Conservation (phyloP, 106 monocot species). For the Cymbidium sinense region DNA sequence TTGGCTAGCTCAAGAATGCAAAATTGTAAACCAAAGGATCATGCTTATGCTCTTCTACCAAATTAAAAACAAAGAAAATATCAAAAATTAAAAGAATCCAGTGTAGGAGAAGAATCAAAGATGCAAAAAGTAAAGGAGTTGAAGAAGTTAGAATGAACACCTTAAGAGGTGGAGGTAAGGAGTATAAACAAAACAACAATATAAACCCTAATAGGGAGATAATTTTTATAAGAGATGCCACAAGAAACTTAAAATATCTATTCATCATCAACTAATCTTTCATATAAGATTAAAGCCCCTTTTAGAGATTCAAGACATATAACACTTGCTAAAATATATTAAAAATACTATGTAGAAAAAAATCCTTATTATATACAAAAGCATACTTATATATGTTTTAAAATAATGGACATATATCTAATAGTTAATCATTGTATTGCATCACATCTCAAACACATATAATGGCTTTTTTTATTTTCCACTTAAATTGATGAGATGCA, state of each 20-base stretch:
- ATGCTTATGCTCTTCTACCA: too few relatives aligned
- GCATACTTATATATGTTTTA: neutral
- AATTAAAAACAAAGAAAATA: too few relatives aligned
- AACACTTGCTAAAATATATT: neutral
- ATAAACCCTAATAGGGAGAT: neutral
- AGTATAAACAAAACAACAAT: neutral
- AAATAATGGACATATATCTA: neutral
- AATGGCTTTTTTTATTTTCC: neutral
- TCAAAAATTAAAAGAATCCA: too few relatives aligned
- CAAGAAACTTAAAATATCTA: neutral
- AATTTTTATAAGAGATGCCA: neutral
- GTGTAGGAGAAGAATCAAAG: too few relatives aligned
- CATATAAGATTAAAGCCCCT: neutral
- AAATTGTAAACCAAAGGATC: too few relatives aligned
- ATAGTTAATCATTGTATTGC: neutral
- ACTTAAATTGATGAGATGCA: neutral
- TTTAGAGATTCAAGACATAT: neutral
- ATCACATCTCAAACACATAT: neutral
- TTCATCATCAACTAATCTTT: neutral
- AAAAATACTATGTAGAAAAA: neutral
- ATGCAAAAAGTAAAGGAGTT: neutral
- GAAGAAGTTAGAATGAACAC: neutral
- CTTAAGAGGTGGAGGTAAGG: neutral
- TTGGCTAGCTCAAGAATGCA: too few relatives aligned
- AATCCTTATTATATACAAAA: neutral